Percentiles rank a stretch among this genome's conserved stretches.
Conservation (phyloP, 139 green algal genomes). For the Monoraphidium neglectum region DNA sequence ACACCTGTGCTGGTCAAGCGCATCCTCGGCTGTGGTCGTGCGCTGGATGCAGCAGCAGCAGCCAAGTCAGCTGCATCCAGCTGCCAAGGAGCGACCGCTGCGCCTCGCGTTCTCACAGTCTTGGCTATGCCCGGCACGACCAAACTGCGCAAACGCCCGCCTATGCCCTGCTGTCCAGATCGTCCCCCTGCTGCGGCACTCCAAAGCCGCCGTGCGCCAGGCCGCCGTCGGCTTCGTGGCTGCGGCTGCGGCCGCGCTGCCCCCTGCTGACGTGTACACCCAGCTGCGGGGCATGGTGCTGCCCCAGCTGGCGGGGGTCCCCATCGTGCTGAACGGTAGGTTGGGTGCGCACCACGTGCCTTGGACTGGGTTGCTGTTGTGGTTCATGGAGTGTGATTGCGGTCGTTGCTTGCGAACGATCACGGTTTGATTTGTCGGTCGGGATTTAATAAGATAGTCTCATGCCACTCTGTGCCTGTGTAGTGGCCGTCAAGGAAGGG, state of each 20-base stretch:
- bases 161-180: too few relatives aligned
- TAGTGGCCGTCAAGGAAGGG: too few relatives aligned
- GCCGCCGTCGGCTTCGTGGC: conserved; percentile 69
- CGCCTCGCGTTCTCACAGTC: too few relatives aligned
- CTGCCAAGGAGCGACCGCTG: too few relatives aligned
- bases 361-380: neutral
- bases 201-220: conserved; percentile 50
- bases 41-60: too few relatives aligned
- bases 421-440: neutral
- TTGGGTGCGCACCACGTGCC: too few relatives aligned
- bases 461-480: neutral
- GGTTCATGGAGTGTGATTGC: neutral
- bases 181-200: conserved; percentile 53
- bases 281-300: conserved; percentile 62
- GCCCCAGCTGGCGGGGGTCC: conserved; percentile 22
- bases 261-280: conserved; percentile 68
- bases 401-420: neutral
- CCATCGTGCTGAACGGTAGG: conserved; percentile 26
- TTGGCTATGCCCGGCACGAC: too few relatives aligned
- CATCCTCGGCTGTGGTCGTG: too few relatives aligned
- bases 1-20: too few relatives aligned
- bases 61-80: too few relatives aligned
- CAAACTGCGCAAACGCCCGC: too few relatives aligned
- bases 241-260: conserved; percentile 57
- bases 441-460: neutral